These are phyloP conservation scores for Alternaria angustiovoidea DNA, from an alignment of 2,329 filamentous ascomycete genomes.

Conservation along the genomic window DNA sequence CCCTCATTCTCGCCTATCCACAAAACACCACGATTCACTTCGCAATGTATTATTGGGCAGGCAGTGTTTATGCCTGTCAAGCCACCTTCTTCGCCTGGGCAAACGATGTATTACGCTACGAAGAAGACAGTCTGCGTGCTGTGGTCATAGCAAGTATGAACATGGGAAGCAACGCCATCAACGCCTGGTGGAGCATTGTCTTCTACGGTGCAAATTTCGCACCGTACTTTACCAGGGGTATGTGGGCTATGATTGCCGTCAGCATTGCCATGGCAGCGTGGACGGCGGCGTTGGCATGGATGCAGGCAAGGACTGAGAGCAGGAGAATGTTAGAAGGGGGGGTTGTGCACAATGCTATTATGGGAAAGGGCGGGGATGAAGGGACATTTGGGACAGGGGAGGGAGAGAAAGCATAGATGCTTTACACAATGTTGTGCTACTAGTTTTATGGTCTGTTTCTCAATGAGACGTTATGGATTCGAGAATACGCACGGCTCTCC, in stretches of 20 bases:
- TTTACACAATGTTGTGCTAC: background rate
- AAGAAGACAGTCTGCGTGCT: conserved; percentile 69
- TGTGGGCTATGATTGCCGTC: conserved; percentile 76
- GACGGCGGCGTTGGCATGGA: conserved; percentile 63
- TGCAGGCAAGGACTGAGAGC: conserved; percentile 53
- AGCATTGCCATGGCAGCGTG: conserved; percentile 68
- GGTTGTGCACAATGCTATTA: background rate
- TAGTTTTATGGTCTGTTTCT: background rate
- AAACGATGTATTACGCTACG: conserved; percentile 72
- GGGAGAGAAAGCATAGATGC: background rate
- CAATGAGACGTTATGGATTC: background rate
- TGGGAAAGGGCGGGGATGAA: conserved; percentile 1
- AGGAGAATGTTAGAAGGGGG: conserved; percentile 29
- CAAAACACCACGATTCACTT: conserved; percentile 65
- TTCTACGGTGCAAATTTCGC: conserved; percentile 74
- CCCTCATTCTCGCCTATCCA: conserved; percentile 66
- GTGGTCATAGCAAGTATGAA: conserved; percentile 78
- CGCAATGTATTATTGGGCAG: conserved; percentile 74
- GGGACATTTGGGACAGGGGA: background rate
- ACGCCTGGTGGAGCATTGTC: conserved; percentile 76
- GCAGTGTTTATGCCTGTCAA: conserved; percentile 75
- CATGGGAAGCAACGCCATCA: conserved; percentile 64
- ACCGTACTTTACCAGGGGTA: conserved; percentile 72
- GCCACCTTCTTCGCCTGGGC: conserved; percentile 80
- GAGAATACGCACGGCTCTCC: background rate